Base-by-base conservation (phyloP, 306 rosid species). In the Dryas alaskensis region DNA sequence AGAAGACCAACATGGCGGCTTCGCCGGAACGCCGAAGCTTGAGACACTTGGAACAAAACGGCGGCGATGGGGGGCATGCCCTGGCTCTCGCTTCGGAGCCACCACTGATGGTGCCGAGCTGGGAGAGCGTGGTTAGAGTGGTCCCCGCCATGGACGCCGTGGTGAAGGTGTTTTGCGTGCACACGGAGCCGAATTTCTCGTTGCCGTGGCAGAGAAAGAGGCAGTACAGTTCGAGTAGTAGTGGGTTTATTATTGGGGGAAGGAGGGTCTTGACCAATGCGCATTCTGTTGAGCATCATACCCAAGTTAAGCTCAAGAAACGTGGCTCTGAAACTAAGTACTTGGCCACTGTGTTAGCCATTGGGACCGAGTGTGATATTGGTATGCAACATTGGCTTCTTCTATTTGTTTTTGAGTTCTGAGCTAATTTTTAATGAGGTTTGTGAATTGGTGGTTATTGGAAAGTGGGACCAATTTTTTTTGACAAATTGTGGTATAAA, bases 301-400 rank as follows among this genome's bases (percentile, higher is more conserved):
- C 92, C 1, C 95, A 86, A 82, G 92, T 91, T 1, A 91, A 89
- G 86, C 89, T 91, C 65, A 91, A 91, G 87, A 91, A 91, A 69
- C 95, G 92, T 52, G 97, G 97, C 64, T 91, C 95, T 3, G 95
- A 91, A 27, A 91, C 89, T 6, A 89, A 91, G 80, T 91, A 85
- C 86, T 82, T 91, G 86, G 97, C 95, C 14, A 91, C 87, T 14
- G 97, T 91, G 49, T 88, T 91, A 11, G 95, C 95, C 59, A 89
- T 91, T 70, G 97, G 97, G 65, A 91, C 97, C 7, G 95, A 91
- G 64, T 91, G 97, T 59, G 97, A 91, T 74, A 89, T 91, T 16
- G 86, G 86, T 82, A 80, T 42, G 73, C 17, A 22, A 73, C 37
- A 4, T 6, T 67, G 6, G 6, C 2, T 65, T 27, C 46, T 59